phyloP scores from a whole-genome alignment of 768 basidiomycete species.

The Mycena capillaripes region DNA sequence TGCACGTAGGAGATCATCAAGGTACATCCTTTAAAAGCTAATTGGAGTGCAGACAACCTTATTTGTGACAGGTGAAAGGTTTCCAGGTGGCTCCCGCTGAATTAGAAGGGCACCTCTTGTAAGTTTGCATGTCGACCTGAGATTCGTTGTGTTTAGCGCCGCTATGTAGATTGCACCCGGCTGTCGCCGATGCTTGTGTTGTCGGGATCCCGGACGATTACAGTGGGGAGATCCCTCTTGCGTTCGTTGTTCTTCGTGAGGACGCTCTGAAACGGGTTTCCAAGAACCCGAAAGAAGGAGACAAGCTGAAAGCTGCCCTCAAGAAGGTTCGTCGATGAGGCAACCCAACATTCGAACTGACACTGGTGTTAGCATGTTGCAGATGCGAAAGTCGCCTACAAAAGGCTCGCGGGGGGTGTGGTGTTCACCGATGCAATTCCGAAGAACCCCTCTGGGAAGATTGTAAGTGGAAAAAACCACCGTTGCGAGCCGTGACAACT shows the following conservation, averaged over 20 bases:
- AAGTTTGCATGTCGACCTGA: not conserved
- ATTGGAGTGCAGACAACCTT: not conserved
- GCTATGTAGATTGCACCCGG: constrained; percentile 56
- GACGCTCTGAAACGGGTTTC: constrained; percentile 54
- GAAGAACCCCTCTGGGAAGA: constrained; percentile 81
- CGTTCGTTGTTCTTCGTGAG: constrained; percentile 71
- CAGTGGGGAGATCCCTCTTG: constrained; percentile 81
- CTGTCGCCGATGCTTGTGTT: constrained; percentile 74
- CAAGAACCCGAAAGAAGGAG: constrained; percentile 48
- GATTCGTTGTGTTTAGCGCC: not conserved
- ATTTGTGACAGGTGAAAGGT: constrained; percentile 43
- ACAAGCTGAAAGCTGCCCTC: constrained; percentile 60
- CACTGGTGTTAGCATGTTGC: constrained; percentile 62
- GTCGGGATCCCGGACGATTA: constrained; percentile 81
- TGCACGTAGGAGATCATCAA: constrained; percentile 76
- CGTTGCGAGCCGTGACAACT: too few species aligned
- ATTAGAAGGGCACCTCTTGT: constrained; percentile 73
- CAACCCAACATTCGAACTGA: not conserved
- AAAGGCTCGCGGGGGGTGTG: constrained; percentile 72
- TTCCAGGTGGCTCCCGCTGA: constrained; percentile 77
- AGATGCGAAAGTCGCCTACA: constrained; percentile 71
- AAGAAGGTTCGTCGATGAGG: constrained; percentile 61
- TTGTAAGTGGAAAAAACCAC: constrained; percentile 52
- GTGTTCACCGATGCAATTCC: constrained; percentile 74
- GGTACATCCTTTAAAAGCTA: constrained; percentile 50